These are phyloP conservation scores for Coniochaeta sp. DNA, from an alignment of 2,329 filamentous ascomycete species.

Conservation along the genomic window DNA sequence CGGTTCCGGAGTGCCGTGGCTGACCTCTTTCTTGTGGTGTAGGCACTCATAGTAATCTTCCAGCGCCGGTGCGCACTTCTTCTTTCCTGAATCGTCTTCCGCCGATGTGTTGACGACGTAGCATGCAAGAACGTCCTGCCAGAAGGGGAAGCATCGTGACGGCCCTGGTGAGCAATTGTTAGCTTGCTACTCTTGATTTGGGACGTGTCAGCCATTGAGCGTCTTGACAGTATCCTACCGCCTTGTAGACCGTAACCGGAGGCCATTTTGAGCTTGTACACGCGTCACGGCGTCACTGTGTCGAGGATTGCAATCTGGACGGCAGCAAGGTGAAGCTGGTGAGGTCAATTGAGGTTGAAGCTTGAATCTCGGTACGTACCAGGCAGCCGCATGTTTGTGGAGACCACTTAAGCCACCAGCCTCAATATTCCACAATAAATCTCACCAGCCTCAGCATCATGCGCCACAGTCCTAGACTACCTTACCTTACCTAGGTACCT, in stretches of 20 bases:
- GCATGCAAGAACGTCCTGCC: constrained; percentile 98
- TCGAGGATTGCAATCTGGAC: constrained; percentile 4
- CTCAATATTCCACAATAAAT: neutral
- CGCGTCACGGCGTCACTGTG: neutral
- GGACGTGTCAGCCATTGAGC: constrained; percentile 8
- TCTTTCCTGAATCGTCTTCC: constrained; percentile 73
- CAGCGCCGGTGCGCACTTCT: constrained; percentile 75
- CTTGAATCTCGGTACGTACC: constrained; percentile 3
- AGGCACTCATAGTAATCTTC: constrained; percentile 99
- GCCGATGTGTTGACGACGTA: constrained; percentile 88
- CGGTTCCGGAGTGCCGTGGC: constrained; percentile 5
- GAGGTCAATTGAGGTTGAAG: constrained; percentile 2
- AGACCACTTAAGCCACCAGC: neutral
- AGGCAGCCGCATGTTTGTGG: neutral
- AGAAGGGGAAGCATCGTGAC: constrained; percentile 93
- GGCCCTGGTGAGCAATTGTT: constrained; percentile 35
- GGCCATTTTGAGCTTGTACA: constrained; percentile 47
- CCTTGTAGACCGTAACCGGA: constrained; percentile 77
- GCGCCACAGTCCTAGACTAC: neutral
- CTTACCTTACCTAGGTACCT: too few species aligned
- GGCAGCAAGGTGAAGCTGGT: neutral
- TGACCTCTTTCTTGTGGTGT: constrained; percentile 97
- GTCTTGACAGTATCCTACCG: constrained; percentile 44
- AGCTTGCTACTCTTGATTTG: constrained; percentile 3
- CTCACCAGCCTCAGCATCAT: neutral